These are phyloP conservation scores for Luffa aegyptiaca DNA, from an alignment of 306 rosid genomes.

Conservation along the genomic window DNA sequence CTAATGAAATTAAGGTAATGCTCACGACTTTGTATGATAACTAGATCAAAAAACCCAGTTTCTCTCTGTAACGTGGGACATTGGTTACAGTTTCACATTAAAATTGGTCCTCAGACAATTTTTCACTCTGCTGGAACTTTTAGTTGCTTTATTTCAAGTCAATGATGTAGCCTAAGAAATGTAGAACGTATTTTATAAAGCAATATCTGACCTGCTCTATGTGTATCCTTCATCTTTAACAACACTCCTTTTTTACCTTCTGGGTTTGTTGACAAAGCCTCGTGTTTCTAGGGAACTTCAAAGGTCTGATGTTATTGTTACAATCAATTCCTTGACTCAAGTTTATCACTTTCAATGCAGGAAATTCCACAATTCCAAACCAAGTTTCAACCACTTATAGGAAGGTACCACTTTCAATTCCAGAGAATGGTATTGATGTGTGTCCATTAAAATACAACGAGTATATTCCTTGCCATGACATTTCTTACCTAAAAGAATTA, in stretches of 20 bases:
- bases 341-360: conserved; percentile 26
- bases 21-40: background rate
- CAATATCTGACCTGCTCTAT: background rate
- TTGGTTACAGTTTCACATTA: background rate
- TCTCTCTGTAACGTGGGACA: background rate
- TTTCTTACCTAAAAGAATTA: conserved; percentile 46
- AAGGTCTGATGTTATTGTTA: background rate
- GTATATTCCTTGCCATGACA: conserved; percentile 76
- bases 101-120: background rate
- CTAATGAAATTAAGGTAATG: background rate
- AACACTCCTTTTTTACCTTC: background rate
- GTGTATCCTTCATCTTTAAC: background rate
- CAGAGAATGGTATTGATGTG: conserved; percentile 58
- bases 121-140: background rate
- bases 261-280: background rate
- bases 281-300: background rate
- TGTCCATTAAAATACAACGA: conserved; percentile 80
- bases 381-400: conserved; percentile 50
- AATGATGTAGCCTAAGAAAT: background rate
- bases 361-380: conserved; percentile 39
- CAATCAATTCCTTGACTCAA: background rate
- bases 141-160: background rate
- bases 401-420: conserved; percentile 39
- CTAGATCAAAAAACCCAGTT: background rate
- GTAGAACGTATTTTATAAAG: background rate